Base-by-base conservation (phyloP, 2,329 filamentous ascomycete species). In the Fusarium annulatum region DNA sequence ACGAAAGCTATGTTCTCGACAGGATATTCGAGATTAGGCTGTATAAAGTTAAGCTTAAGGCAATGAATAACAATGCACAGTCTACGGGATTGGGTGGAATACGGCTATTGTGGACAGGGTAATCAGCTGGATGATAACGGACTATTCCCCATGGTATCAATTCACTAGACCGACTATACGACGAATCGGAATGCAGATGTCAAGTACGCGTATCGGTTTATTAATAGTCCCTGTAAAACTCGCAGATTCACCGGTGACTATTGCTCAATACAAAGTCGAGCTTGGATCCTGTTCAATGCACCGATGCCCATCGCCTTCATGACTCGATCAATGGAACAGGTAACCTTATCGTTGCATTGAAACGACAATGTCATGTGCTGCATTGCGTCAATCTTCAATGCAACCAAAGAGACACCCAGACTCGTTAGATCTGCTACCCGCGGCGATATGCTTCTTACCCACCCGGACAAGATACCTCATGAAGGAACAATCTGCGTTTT, bases 211-310 rank as follows among this genome's bases (percentile, higher is more conserved):
- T 6, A 19, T 26, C 4, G 12, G 18, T 18, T 28, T 28, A 28
- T n/a, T 14, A 7, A 19, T 36, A n/a, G 34, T 14, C 10, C 34
- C 12, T 28, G 15, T 3, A 41, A 10, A 28, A 8, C 10, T 39
- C 10, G 51, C 0, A 53, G 14, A n/a, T 8, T 16, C 3, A 7
- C 1, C 3, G 10, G 14, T 2, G 23, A 28, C 12, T 1, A 52
- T 53, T 38, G 19, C 19, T 15, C 4, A 21, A 28, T 21, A 28
- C 49, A 16, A 21, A 28, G 23, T 21, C 23, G 46, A 60, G 34
- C 23, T 39, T 10, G 43, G 21, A 38, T 21, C 1, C 57, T 51
- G 26, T 39, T 23, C 18, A 10, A 7, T 28, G 9, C n/a, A 38
- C 8, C 2, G 15, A 30, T 2, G 7, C 41, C 8, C 1, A 15